These are phyloP conservation scores for Citrullus amarus DNA, from an alignment of 306 rosid genomes.

Conservation along the genomic window DNA sequence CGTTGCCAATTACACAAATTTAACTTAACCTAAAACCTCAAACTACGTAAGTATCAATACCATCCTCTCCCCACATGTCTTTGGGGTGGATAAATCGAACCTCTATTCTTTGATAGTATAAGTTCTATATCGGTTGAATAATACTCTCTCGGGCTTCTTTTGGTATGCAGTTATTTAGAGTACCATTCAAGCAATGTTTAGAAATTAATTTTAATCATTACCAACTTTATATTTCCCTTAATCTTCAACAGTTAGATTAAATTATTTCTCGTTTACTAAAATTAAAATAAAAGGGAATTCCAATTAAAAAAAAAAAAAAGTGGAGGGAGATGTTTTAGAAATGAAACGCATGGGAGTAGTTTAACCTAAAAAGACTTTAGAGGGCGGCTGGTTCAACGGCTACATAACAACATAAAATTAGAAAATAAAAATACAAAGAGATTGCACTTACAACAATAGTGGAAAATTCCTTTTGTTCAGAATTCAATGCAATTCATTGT, in stretches of 20 bases:
- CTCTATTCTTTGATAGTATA: no score
- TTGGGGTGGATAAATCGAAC: no score
- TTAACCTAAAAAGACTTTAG: constrained; percentile 1
- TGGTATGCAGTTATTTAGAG: no score
- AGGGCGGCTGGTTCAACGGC: constrained; percentile 2
- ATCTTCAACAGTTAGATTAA: background rate
- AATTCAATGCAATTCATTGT: background rate
- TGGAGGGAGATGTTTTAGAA: background rate
- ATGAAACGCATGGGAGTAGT: background rate
- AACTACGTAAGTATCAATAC: no score
- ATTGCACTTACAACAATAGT: background rate
- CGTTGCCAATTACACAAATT: no score
- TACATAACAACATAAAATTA: background rate
- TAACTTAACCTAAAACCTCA: no score
- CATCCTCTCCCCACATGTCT: no score
- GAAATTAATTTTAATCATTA: background rate
- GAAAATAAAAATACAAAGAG: background rate
- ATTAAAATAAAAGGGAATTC: background rate
- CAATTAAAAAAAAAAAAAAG: background rate
- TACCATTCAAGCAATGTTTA: no score
- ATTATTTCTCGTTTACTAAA: background rate
- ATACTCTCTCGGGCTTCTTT: no score
- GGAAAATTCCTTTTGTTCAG: background rate
- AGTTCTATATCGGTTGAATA: no score
- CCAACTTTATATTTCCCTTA: background rate